A percentile compares a stretch with the other conserved stretches of the same genome.
Evolutionary conservation across 495 filamentous ascomycete genomes (phyloP).

Genomic region (Parathielavia appendiculata): DNA sequence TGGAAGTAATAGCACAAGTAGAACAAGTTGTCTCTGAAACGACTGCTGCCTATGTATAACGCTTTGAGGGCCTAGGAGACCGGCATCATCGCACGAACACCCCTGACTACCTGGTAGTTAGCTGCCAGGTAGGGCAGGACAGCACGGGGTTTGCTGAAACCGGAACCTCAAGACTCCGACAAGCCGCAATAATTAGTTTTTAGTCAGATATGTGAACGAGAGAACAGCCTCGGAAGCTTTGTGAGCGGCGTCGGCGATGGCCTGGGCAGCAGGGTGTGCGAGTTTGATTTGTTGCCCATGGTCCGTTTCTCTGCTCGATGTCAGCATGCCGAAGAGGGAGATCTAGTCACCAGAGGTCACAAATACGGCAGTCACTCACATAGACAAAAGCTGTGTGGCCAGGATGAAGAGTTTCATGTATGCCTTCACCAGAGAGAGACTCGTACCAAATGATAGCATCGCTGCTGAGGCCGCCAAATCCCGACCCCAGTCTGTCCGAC

Average conservation of each 20-base stretch:
- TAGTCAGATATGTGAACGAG: background rate
- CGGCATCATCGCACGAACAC: too few species aligned
- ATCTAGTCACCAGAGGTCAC: too few species aligned
- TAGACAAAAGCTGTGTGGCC: constrained; percentile 5
- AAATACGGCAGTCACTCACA: constrained; percentile 1
- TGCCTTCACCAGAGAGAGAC: background rate
- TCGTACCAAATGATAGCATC: background rate
- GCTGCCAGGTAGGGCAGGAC: too few species aligned
- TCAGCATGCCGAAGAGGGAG: background rate
- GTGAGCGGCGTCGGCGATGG: background rate
- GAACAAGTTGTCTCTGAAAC: too few species aligned
- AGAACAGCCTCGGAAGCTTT: background rate
- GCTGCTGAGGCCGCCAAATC: background rate
- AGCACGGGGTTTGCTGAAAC: too few species aligned
- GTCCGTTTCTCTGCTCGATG: background rate
- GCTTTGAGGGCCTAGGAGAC: too few species aligned
- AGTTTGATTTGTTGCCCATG: constrained; percentile 7
- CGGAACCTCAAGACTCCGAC: too few species aligned
- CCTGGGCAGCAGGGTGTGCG: background rate
- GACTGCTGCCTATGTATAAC: too few species aligned
- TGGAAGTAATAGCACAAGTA: too few species aligned
- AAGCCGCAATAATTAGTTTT: too few species aligned
- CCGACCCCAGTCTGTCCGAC: background rate
- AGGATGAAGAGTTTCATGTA: background rate
- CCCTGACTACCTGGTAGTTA: too few species aligned